phyloP scores from a whole-genome alignment of 1,139 yeast genomes.

The Yamadazyma songkhlaensis region DNA sequence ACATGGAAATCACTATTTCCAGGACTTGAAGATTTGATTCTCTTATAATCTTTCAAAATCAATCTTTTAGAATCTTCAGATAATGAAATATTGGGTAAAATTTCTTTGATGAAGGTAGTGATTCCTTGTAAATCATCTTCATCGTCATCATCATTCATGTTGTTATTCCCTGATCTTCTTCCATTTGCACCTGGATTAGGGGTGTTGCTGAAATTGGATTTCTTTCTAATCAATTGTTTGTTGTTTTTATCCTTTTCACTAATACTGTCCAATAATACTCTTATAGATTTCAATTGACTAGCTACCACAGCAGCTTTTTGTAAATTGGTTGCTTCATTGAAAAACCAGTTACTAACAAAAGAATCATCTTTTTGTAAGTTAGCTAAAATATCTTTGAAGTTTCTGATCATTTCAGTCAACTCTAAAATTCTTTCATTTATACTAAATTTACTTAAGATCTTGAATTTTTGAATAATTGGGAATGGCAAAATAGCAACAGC shows the following conservation, averaged over 20 bases:
- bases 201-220: background rate
- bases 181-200: constrained; percentile 3
- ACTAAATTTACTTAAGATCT: constrained; percentile 34
- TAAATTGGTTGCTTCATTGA: constrained; percentile 47
- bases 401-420: constrained; percentile 30
- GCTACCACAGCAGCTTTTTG: constrained; percentile 61
- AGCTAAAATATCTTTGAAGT: constrained; percentile 34
- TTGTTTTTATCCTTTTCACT: constrained; percentile 23
- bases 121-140: constrained; percentile 46
- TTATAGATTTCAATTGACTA: constrained; percentile 56
- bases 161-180: constrained; percentile 16
- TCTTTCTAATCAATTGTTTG: constrained; percentile 18
- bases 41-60: constrained; percentile 59
- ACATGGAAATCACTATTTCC: constrained; percentile 76
- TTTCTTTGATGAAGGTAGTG: constrained; percentile 43
- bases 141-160: constrained; percentile 30
- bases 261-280: constrained; percentile 53
- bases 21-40: constrained; percentile 61
- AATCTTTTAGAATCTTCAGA: constrained; percentile 54
- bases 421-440: constrained; percentile 31
- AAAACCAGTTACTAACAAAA: constrained; percentile 45
- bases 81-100: constrained; percentile 40
- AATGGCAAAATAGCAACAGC: constrained; percentile 61
- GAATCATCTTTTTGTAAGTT: constrained; percentile 31
- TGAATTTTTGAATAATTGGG: constrained; percentile 45